Percentiles rank a stretch among this genome's conserved stretches.
These are phyloP conservation scores for Bipolaris cookei DNA, from an alignment of 2,329 filamentous ascomycete genomes.

Conservation along the genomic window DNA sequence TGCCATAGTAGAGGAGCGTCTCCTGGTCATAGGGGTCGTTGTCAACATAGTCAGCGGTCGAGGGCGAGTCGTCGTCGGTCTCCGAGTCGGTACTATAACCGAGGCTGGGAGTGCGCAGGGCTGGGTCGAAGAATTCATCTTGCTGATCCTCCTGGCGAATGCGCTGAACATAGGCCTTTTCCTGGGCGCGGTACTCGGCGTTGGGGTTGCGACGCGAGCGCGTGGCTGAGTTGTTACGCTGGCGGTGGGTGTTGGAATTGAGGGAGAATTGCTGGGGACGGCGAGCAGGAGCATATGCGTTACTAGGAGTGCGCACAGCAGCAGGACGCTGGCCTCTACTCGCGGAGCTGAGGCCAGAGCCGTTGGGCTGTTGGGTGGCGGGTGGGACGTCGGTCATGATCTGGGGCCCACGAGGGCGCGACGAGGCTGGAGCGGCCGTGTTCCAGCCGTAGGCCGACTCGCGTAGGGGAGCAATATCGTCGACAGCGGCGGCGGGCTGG, in stretches of 20 bases:
- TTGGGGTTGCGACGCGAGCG: slow-evolving; percentile 68
- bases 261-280: slow-evolving; percentile 57
- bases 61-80: slow-evolving; percentile 88
- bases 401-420: slow-evolving; percentile 33
- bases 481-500: slow-evolving; percentile 35
- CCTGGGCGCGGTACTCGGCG: slow-evolving; percentile 79
- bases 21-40: slow-evolving; percentile 87
- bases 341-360: slow-evolving; percentile 31
- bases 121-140: slow-evolving; percentile 72
- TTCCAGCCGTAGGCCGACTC: slow-evolving; percentile 33
- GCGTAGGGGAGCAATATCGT: slow-evolving; percentile 45
- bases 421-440: slow-evolving; percentile 22
- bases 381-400: slow-evolving; percentile 40
- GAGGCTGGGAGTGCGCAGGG: slow-evolving; percentile 72
- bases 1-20: slow-evolving; percentile 89
- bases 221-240: slow-evolving; percentile 64
- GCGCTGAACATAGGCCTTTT: slow-evolving; percentile 92
- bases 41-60: slow-evolving; percentile 81
- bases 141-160: slow-evolving; percentile 76
- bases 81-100: slow-evolving; percentile 77
- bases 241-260: slow-evolving; percentile 54
- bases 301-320: slow-evolving; percentile 56
- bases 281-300: slow-evolving; percentile 58
- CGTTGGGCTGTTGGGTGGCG: slow-evolving; percentile 36
- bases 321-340: slow-evolving; percentile 45